Percentiles rank a stretch among this genome's conserved stretches.
Evolutionary conservation across 2,329 filamentous ascomycete species (phyloP).

Genomic region (Epichloe baconii): DNA sequence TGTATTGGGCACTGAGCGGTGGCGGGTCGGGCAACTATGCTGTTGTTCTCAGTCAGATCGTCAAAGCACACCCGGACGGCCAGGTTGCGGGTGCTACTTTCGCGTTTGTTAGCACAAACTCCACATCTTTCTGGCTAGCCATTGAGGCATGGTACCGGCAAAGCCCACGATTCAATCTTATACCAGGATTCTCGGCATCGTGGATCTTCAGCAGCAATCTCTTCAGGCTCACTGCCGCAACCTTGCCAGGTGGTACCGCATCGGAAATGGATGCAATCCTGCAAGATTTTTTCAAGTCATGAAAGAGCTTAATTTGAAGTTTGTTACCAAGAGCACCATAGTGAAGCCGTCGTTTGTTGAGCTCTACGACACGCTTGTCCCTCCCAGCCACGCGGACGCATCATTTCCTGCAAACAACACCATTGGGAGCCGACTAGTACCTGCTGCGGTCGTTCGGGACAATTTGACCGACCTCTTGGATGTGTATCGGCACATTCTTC

Average conservation of each 20-base stretch:
- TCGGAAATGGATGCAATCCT: background rate
- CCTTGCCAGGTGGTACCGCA: background rate
- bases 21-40: constrained; percentile 39
- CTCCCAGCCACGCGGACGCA: too few relatives aligned
- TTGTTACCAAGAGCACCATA: too few relatives aligned
- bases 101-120: constrained; percentile 13
- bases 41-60: constrained; percentile 26
- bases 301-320: too few relatives aligned
- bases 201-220: background rate
- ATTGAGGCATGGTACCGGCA: background rate
- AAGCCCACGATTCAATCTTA: background rate
- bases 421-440: too few relatives aligned
- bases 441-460: too few relatives aligned
- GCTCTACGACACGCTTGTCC: too few relatives aligned
- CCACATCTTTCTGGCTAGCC: constrained; percentile 14
- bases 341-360: too few relatives aligned
- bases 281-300: background rate
- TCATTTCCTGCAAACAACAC: too few relatives aligned
- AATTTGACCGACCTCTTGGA: too few relatives aligned
- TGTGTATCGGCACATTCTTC: too few relatives aligned
- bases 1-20: constrained; percentile 48
- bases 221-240: background rate
- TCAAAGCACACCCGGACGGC: constrained; percentile 18
- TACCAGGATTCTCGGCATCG: background rate
- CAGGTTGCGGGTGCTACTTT: too few relatives aligned